These are phyloP conservation scores for Wallemia hederae DNA, from an alignment of 1,284 basidiomycete genomes.

Conservation along the genomic window DNA sequence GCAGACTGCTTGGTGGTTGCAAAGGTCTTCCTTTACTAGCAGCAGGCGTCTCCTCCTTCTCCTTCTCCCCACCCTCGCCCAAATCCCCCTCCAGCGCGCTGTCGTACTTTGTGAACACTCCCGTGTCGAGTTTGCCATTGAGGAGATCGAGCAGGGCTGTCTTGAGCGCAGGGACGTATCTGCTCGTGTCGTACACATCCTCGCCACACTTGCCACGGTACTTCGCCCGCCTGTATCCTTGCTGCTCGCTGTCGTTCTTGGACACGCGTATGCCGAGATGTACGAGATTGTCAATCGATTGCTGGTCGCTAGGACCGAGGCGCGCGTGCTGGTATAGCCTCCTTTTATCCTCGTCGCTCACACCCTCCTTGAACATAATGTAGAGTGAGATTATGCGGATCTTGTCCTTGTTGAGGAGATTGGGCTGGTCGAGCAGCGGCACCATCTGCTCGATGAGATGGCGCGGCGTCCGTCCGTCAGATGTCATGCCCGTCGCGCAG, in stretches of 20 bases:
- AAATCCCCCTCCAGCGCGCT: background rate
- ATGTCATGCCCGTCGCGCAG: constrained; percentile 64
- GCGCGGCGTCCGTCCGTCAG: constrained; percentile 72
- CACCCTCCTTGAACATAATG: constrained; percentile 81
- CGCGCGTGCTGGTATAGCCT: constrained; percentile 91
- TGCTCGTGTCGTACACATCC: background rate
- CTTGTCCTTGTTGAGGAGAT: constrained; percentile 60
- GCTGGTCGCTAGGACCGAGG: constrained; percentile 62
- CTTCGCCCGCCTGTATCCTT: constrained; percentile 7
- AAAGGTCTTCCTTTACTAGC: background rate
- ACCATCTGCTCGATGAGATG: constrained; percentile 96
- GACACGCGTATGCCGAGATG: constrained; percentile 58
- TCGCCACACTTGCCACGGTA: constrained; percentile 3
- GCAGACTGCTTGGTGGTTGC: too few species aligned
- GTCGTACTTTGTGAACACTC: background rate
- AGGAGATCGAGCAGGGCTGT: background rate
- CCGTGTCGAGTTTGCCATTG: background rate
- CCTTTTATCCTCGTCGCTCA: constrained; percentile 84
- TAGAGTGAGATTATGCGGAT: constrained; percentile 90
- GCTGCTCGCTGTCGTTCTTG: constrained; percentile 17
- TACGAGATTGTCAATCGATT: constrained; percentile 64
- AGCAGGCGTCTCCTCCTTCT: background rate
- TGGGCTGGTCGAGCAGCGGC: constrained; percentile 58
- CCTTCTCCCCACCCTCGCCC: background rate
- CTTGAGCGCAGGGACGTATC: background rate